Conservation (phyloP, 176 grass and related monocot species). For the Zoysia pacifica region DNA sequence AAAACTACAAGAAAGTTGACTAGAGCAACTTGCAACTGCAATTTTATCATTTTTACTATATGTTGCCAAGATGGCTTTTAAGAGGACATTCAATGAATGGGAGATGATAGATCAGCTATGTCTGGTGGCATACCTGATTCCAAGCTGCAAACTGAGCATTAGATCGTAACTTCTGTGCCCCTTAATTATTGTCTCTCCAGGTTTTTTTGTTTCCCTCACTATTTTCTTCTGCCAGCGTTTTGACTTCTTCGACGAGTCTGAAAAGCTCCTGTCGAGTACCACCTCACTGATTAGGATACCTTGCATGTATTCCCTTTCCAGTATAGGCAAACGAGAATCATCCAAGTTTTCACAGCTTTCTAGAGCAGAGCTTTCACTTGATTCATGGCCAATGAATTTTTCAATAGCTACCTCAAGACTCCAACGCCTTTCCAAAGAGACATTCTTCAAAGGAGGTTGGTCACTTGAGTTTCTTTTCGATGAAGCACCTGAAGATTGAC, state of each 20-base stretch:
- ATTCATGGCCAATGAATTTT: slow-evolving; percentile 67
- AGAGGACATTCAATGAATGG: neutral
- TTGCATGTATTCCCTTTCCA: slow-evolving; percentile 99
- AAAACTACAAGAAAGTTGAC: neutral
- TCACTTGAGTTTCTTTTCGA: slow-evolving; percentile 50
- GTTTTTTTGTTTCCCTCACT: slow-evolving; percentile 78
- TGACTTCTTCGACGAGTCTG: slow-evolving; percentile 70
- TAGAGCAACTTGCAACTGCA: neutral
- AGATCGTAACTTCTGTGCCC: slow-evolving; percentile 97
- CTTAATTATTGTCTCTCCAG: slow-evolving; percentile 92
- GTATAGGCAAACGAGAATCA: slow-evolving; percentile 65
- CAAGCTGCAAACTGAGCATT: slow-evolving; percentile 96
- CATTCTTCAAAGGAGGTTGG: slow-evolving; percentile 50
- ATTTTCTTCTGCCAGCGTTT: slow-evolving; percentile 74
- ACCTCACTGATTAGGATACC: slow-evolving; percentile 94
- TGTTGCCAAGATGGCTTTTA: neutral
- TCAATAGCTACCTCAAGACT: slow-evolving; percentile 92
- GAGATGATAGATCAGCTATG: neutral
- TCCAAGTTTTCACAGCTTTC: slow-evolving; percentile 49
- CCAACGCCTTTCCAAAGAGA: slow-evolving; percentile 88
- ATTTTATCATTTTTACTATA: neutral
- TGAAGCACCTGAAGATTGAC: slow-evolving; percentile 36
- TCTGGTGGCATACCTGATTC: slow-evolving; percentile 71
- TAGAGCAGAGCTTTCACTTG: slow-evolving; percentile 43
- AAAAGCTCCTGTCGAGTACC: slow-evolving; percentile 65